Base-by-base conservation (phyloP, 2,329 filamentous ascomycete species). In the Chrysoporthe cubensis region DNA sequence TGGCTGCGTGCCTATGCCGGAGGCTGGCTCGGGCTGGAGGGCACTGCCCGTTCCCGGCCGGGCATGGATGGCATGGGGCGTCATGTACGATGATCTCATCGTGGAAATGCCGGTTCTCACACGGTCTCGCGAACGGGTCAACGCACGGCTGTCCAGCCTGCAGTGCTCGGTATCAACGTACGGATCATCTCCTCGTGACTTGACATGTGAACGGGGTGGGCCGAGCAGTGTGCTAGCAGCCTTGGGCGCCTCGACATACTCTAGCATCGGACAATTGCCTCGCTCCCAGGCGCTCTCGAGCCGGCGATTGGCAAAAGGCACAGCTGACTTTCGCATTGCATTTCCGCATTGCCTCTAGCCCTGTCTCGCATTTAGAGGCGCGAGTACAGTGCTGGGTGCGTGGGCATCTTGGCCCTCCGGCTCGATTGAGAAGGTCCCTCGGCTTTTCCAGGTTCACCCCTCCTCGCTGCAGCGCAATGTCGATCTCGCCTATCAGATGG, bases 391-490 rank as follows among this genome's bases (percentile, higher is more conserved):
- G 18, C 52, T 8, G n/a, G 8, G 18, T 57, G 26, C 48, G 18
- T 14, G 9, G 9, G 48, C 48, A 34, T 32, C 21, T 6, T 34
- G 50, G 11, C 32, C 11, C 50, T 54, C 26, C 13, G 4, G 6
- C 54, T 18, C 3, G 40, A 57, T n/a, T 6, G 32, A 57, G 54
- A 57, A 57, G 54, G 54, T 57, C 50, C 54, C 54, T 57, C 54
- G 54, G 54, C 54, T 40, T 57, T 57, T 14, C 54, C 40, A 40
- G 54, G 54, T 40, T 57, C 54, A 18, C 34, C 54, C 54, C 54
- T 9, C 37, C 37, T 40, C 37, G 6, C 37, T 16, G 18, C n/a
- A 14, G 54, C 34, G 34, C 16, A 21, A n/a, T 57, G 54, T 40
- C 18, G 54, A 57, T 21, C 54, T 9, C 5, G 13, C 21, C 21